Evolutionary conservation across 495 filamentous ascomycete genomes (phyloP), one percentile per base, ranked within the genome.

Genomic region (Aspergillus asperescens): DNA sequence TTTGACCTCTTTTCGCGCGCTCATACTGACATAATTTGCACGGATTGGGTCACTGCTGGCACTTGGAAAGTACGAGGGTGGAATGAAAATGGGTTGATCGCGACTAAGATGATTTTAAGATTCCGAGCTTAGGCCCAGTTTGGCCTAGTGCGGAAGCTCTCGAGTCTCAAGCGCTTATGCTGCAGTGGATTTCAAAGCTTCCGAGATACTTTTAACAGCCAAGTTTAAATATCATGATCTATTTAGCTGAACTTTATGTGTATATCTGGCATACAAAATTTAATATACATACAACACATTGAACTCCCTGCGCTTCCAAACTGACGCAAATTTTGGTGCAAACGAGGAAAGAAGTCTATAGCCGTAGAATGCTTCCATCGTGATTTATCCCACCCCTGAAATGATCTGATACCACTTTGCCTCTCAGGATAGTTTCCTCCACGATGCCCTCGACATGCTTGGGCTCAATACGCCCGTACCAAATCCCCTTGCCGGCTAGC

Each of bases 401-500:
- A 59, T 91, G 71, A 59, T 95, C 88, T 7, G 71, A 70, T 24
- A 97, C 78, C 7, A 97, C 78, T 38, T 69, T 83, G 4, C 91
- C 89, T 7, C 79, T 73, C 25, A 83, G 31, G 2, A 96, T 75
- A 1, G 91, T 97, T 75, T 92, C 87, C 15, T 81, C 66, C 9
- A 97, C 79, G 40, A 97, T 81, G 0, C 90, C 90, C 61, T 93
- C 84, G 1, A 96, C 89, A 70, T 96, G 84, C 52, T 75, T 82
- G 0, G 92, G 89, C 62, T 89, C 86, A 19, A 96, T 84, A 39
- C 92, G 73, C 1, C 90, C 92, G 71, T 96, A 97, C 92, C 92
- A 96, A 27, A 96, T 84, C 0, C 92, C 91, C 61, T 81, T 82
- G 1, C 91, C 91, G 1, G 83, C 86, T 52, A 95, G 67, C 16